Percentiles rank a stretch among this genome's conserved stretches.
These are phyloP conservation scores for Heterobasidion irregulare DNA, from an alignment of 1,284 basidiomycete genomes.

Conservation along the genomic window DNA sequence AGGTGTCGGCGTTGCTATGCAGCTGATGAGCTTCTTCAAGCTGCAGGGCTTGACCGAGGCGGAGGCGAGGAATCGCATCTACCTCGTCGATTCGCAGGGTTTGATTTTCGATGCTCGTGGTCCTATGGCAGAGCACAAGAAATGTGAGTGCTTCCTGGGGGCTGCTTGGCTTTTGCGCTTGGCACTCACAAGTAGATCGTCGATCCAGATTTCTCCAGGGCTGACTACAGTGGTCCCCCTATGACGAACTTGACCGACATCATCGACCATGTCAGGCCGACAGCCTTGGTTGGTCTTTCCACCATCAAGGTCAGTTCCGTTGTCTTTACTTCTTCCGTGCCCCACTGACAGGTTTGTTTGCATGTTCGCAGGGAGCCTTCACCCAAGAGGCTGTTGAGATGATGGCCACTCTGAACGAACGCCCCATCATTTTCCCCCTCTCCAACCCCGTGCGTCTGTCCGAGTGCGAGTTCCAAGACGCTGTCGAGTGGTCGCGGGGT, in stretches of 20 bases:
- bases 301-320: slow-evolving; percentile 55
- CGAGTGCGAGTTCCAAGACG: slow-evolving; percentile 82
- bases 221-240: slow-evolving; percentile 71
- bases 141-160: slow-evolving; percentile 36
- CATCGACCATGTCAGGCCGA: slow-evolving; percentile 83
- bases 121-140: slow-evolving; percentile 77
- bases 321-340: not conserved
- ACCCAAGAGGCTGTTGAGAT: slow-evolving; percentile 64
- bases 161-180: too few relatives aligned
- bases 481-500: slow-evolving; percentile 69
- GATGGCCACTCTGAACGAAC: slow-evolving; percentile 81
- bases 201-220: slow-evolving; percentile 66
- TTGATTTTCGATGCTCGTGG: slow-evolving; percentile 70
- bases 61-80: slow-evolving; percentile 76
- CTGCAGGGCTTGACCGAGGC: slow-evolving; percentile 68
- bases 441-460: slow-evolving; percentile 87
- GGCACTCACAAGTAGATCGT: not conserved
- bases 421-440: slow-evolving; percentile 94
- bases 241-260: slow-evolving; percentile 75
- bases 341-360: not conserved
- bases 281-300: slow-evolving; percentile 86
- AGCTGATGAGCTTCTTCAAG: slow-evolving; percentile 86
- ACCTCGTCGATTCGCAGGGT: slow-evolving; percentile 83
- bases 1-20: slow-evolving; percentile 85
- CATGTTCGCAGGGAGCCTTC: slow-evolving; percentile 60